Evolutionary conservation across 169 alveolate genomes (phyloP).

Genomic region (Besnoitia besnoiti): DNA sequence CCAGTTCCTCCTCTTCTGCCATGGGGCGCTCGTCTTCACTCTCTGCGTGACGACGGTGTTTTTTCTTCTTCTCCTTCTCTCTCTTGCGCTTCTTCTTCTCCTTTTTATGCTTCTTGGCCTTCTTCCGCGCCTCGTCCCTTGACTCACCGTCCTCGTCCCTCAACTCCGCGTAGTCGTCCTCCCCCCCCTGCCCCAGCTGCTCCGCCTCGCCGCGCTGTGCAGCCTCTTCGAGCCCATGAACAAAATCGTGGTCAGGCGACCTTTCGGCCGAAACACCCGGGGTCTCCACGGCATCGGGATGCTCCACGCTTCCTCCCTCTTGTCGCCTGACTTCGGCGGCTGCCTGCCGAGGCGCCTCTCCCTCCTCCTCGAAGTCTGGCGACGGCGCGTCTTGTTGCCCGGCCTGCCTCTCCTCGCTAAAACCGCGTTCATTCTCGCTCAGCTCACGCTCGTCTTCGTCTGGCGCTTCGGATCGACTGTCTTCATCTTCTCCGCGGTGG

Average conservation of each 20-base stretch:
- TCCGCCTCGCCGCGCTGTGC: background rate
- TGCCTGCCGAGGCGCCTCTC: background rate
- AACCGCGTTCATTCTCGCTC: background rate
- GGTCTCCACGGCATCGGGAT: background rate
- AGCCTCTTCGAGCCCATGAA: background rate
- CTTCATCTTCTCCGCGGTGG: background rate
- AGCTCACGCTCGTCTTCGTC: background rate
- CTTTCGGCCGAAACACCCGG: background rate
- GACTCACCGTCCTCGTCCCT: background rate
- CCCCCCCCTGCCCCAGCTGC: background rate
- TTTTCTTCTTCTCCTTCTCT: conserved; percentile 9
- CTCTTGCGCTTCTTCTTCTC: background rate
- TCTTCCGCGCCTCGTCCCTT: background rate
- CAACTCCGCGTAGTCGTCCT: background rate
- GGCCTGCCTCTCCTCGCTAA: background rate
- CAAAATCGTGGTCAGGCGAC: background rate
- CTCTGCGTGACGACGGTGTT: background rate
- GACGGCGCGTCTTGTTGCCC: background rate
- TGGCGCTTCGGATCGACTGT: background rate
- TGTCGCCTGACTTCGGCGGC: background rate
- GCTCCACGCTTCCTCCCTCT: background rate
- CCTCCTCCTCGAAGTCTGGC: background rate
- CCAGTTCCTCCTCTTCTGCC: background rate
- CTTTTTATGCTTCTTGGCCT: background rate
- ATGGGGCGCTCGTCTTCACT: background rate